phyloP scores from a whole-genome alignment of 1,284 basidiomycete species.

The Moesziomyces sp. region DNA sequence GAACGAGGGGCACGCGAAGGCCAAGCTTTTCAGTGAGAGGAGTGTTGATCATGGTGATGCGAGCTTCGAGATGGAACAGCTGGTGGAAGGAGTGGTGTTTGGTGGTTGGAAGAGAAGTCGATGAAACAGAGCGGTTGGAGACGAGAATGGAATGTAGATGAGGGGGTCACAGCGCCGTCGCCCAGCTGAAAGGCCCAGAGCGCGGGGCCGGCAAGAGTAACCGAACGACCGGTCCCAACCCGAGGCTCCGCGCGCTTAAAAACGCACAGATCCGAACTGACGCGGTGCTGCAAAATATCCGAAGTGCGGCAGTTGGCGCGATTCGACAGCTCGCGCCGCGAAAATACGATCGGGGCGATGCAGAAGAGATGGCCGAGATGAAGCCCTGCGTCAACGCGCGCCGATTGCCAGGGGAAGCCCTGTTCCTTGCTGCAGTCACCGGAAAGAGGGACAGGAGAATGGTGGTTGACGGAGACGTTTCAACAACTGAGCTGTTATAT shows the following conservation, averaged over 20 bases:
- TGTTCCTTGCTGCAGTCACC: no score
- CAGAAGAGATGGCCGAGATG: no score
- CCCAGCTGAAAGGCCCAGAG: not conserved
- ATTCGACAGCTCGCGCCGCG: not conserved
- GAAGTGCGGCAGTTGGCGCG: not conserved
- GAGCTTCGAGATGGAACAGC: not conserved
- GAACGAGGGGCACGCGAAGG: slow-evolving; percentile 65
- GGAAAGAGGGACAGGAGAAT: not conserved
- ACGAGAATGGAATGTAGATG: not conserved
- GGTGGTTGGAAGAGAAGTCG: not conserved
- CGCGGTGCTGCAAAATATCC: not conserved
- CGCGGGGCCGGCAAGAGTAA: slow-evolving; percentile 9
- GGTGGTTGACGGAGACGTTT: not conserved
- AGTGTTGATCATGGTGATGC: slow-evolving; percentile 60
- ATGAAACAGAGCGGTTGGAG: not conserved
- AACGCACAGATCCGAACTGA: not conserved
- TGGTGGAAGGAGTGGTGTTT: not conserved
- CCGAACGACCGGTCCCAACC: slow-evolving; percentile 22
- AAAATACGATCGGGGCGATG: not conserved
- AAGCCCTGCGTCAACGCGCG: no score
- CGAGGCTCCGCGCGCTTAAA: not conserved
- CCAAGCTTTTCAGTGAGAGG: slow-evolving; percentile 67
- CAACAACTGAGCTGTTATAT: not conserved
- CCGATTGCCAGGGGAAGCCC: no score
- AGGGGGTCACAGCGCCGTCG: no score